These are phyloP conservation scores for Discostella stelligera DNA, from an alignment of 352 stramenopile genomes.

Conservation along the genomic window DNA sequence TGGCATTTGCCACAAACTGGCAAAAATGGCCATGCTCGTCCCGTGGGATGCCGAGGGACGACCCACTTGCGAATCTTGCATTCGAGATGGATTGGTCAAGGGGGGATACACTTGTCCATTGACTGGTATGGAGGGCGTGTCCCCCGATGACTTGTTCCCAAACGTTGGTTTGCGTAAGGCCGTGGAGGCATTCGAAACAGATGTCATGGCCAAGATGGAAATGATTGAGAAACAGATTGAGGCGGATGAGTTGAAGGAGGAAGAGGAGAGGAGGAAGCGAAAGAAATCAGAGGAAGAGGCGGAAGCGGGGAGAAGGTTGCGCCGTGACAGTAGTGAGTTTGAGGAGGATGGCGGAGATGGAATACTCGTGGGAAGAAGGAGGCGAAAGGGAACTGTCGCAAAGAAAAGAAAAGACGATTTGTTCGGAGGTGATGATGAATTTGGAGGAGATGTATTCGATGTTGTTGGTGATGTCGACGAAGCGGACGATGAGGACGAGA, in stretches of 20 bases:
- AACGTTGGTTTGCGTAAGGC: slow-evolving; percentile 76
- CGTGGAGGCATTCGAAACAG: slow-evolving; percentile 66
- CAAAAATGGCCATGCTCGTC: slow-evolving; percentile 76
- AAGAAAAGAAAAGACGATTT: slow-evolving; percentile 28
- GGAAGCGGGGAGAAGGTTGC: slow-evolving; percentile 19
- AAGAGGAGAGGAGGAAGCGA: slow-evolving; percentile 3
- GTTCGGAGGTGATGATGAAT: slow-evolving; percentile 46
- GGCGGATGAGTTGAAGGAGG: slow-evolving; percentile 43
- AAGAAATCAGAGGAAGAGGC: background rate
- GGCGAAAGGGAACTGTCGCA: background rate
- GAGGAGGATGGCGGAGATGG: slow-evolving; percentile 57
- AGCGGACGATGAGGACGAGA: slow-evolving; percentile 11
- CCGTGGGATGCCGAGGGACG: slow-evolving; percentile 69
- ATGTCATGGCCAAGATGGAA: slow-evolving; percentile 76
- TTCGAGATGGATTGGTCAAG: slow-evolving; percentile 69
- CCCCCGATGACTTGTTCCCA: slow-evolving; percentile 73
- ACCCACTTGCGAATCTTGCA: slow-evolving; percentile 72
- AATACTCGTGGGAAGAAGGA: slow-evolving; percentile 56
- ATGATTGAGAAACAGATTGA: slow-evolving; percentile 73
- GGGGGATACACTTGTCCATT: slow-evolving; percentile 77
- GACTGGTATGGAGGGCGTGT: slow-evolving; percentile 76
- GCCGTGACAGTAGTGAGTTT: slow-evolving; percentile 43
- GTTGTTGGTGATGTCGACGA: slow-evolving; percentile 22
- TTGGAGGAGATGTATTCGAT: slow-evolving; percentile 56
- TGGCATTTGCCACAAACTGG: slow-evolving; percentile 68